A percentile compares a stretch with the other conserved stretches of the same genome.
These are phyloP conservation scores for Epichloe sibirici DNA, from an alignment of 2,329 filamentous ascomycete species.

Conservation along the genomic window DNA sequence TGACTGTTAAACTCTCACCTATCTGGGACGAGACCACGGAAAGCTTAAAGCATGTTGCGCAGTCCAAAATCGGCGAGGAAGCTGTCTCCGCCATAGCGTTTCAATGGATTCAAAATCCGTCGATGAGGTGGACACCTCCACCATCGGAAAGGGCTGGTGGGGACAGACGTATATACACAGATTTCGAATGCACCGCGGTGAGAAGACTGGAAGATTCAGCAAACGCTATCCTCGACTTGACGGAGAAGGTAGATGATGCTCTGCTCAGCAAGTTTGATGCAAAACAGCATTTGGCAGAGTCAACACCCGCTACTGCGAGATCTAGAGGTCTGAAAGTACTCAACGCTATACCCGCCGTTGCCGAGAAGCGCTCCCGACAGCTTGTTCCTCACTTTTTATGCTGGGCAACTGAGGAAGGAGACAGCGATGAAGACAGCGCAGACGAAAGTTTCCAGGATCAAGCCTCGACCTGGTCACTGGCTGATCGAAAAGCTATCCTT, in stretches of 20 bases:
- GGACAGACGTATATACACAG: constrained; percentile 37
- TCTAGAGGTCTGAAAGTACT: constrained; percentile 72
- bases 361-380: constrained; percentile 74
- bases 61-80: constrained; percentile 60
- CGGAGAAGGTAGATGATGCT: constrained; percentile 40
- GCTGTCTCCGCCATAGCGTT: constrained; percentile 61
- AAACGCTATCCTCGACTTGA: constrained; percentile 36
- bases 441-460: constrained; percentile 23
- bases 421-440: constrained; percentile 21
- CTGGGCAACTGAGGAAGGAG: constrained; percentile 53
- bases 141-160: constrained; percentile 21
- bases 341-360: constrained; percentile 57
- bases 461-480: constrained; percentile 50
- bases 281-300: constrained; percentile 43
- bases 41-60: constrained; percentile 62
- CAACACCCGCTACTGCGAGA: constrained; percentile 46
- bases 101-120: constrained; percentile 57
- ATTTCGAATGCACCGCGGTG: constrained; percentile 79
- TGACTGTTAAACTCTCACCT: constrained; percentile 74
- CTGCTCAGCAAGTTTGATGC: constrained; percentile 54
- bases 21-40: constrained; percentile 77
- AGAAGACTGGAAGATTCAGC: constrained; percentile 43
- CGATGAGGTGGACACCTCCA: constrained; percentile 39
- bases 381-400: constrained; percentile 77
- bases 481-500: constrained; percentile 75